Base-by-base conservation (phyloP, 495 filamentous ascomycete genomes). In the Penicillium angulare region DNA sequence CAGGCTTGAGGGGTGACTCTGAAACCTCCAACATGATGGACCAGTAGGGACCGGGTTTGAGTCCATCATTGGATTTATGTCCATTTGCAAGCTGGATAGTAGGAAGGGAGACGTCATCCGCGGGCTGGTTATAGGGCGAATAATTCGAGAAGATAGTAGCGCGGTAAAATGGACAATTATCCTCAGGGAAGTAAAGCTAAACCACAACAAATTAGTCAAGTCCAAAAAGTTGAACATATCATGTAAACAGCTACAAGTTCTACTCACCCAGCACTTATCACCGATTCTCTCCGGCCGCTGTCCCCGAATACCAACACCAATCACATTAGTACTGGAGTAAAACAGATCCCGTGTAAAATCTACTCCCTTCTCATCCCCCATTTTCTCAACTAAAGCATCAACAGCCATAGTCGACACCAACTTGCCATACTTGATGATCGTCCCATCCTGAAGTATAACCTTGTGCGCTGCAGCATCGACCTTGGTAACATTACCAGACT, bases 81-180 rank as follows among this genome's bases (percentile, higher is more conserved):
- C 93, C 93, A 55, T 95, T 78, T 20, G 90, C 93, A 23, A 89
- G 80, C 64, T 90, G 87, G 49, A 88, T 74, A 12, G 93, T 97
- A 36, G 90, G 82, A 29, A 99, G 86, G 78, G 93, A 92, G 63
- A 80, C 85, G 49, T 84, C 84, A 35, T 81, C 77, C 45, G 85
- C 75, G 16, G 93, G 93, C 75, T 97, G 93, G 78, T 99, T 99
- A 83, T 95, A 83, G 51, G 92, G 93, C 15, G 95, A 97, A 81
- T 99, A 99, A 85, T 99, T 99, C 74, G 93, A 97, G 85, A 99
- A 99, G 76, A 99, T 97, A 55, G 93, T 99, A 64, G 93, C 93
- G 61, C 93, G 90, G 80, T 99, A 99, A 84, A 99, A 99, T 66
- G 90, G 91, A 80, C 92, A 96, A 83, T 99, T 84, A 71, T 96